phyloP scores from a whole-genome alignment of 2,329 filamentous ascomycete genomes.

The Scedosporium minutisporum region DNA sequence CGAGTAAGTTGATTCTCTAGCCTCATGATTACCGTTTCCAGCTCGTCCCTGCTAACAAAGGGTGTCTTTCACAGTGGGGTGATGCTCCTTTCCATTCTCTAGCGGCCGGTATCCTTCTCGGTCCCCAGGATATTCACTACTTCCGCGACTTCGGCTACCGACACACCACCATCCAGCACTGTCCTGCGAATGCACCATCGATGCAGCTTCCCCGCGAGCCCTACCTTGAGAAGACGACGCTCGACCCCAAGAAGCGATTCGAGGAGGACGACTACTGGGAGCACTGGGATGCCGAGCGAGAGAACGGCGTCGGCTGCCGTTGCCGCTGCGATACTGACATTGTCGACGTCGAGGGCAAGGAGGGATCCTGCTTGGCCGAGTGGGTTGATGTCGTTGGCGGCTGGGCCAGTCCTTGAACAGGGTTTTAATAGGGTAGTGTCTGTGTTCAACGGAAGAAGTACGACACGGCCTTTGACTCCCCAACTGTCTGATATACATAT shows the following conservation, averaged over 20 bases:
- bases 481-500: not conserved
- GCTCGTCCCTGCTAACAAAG: conserved; percentile 14
- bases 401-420: conserved; percentile 48
- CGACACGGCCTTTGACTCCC: no score
- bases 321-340: conserved; percentile 97
- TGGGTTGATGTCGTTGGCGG: conserved; percentile 97
- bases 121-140: conserved; percentile 83
- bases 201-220: conserved; percentile 74
- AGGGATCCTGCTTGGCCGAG: conserved; percentile 86
- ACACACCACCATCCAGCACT: conserved; percentile 98
- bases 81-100: conserved; percentile 97
- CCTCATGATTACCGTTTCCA: no score
- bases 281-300: conserved; percentile 72
- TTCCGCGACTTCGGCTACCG: conserved; percentile 98
- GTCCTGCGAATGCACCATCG: conserved; percentile 86
- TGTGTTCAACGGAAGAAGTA: no score
- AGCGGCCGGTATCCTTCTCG: conserved; percentile 78
- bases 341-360: conserved; percentile 93
- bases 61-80: conserved; percentile 63
- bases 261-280: conserved; percentile 98
- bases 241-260: conserved; percentile 70
- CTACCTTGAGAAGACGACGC: conserved; percentile 71
- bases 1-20: conserved; percentile 46
- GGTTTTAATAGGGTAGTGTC: not conserved
- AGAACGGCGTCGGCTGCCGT: conserved; percentile 93